phyloP scores from a whole-genome alignment of 2,329 filamentous ascomycete species.

The Aspergillus intermedius region DNA sequence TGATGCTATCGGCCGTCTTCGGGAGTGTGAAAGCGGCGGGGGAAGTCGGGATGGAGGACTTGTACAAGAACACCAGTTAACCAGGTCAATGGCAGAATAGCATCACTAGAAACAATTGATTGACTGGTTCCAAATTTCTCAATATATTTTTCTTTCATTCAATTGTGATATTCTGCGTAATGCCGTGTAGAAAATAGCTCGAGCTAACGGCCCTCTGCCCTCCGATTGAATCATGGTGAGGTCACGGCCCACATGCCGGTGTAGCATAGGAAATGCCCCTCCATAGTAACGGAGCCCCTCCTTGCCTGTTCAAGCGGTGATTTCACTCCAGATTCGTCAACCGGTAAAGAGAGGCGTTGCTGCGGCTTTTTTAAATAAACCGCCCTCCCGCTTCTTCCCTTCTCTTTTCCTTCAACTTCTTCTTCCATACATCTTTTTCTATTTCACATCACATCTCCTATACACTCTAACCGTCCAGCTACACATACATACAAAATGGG shows the following conservation, averaged over 20 bases:
- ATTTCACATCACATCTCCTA: slow-evolving; percentile 2
- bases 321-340: slow-evolving; percentile 16
- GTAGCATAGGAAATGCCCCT: slow-evolving; percentile 12
- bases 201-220: too few relatives aligned
- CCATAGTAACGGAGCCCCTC: slow-evolving; percentile 8
- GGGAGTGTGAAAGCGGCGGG: too few relatives aligned
- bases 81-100: too few relatives aligned
- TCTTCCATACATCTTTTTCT: background rate
- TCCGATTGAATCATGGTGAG: slow-evolving; percentile 19
- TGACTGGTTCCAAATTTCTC: too few relatives aligned
- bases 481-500: slow-evolving; percentile 33
- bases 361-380: background rate
- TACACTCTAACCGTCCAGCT: slow-evolving; percentile 2
- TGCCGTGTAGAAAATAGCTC: too few relatives aligned
- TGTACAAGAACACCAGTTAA: too few relatives aligned
- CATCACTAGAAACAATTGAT: too few relatives aligned
- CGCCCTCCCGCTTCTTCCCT: background rate
- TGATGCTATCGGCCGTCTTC: too few relatives aligned
- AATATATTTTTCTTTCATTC: too few relatives aligned
- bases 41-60: too few relatives aligned
- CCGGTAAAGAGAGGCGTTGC: slow-evolving; percentile 17
- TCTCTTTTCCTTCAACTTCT: background rate
- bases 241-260: slow-evolving; percentile 27
- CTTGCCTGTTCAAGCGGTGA: background rate
- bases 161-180: too few relatives aligned